phyloP scores from a whole-genome alignment of 1,284 basidiomycete genomes.

The Cutaneotrichosporon sp. region DNA sequence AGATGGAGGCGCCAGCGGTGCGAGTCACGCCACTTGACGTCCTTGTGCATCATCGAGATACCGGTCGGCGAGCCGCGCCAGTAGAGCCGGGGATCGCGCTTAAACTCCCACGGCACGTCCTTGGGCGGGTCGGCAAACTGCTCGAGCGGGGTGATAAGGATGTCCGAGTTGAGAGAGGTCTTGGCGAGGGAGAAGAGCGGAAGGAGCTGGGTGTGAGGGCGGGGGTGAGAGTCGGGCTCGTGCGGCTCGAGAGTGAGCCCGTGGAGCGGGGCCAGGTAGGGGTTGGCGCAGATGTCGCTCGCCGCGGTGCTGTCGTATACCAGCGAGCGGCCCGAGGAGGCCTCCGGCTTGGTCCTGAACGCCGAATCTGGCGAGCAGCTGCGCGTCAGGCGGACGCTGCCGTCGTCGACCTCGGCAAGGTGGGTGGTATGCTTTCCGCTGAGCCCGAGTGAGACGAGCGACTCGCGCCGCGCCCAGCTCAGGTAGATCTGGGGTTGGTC shows the following conservation, averaged over 20 bases:
- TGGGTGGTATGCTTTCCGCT: slow-evolving; percentile 40
- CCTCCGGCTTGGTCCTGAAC: slow-evolving; percentile 30
- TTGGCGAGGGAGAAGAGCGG: slow-evolving; percentile 53
- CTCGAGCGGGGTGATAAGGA: slow-evolving; percentile 57
- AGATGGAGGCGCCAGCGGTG: slow-evolving; percentile 55
- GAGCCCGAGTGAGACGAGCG: slow-evolving; percentile 52
- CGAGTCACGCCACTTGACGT: slow-evolving; percentile 52
- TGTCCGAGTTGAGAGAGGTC: slow-evolving; percentile 55
- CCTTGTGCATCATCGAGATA: slow-evolving; percentile 53
- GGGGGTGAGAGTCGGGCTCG: slow-evolving; percentile 43
- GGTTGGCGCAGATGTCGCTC: slow-evolving; percentile 50
- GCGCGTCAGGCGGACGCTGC: slow-evolving; percentile 37
- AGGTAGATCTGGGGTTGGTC: slow-evolving; percentile 57
- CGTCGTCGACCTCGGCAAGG: slow-evolving; percentile 41
- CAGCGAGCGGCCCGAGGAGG: slow-evolving; percentile 37
- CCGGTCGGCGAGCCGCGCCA: slow-evolving; percentile 57
- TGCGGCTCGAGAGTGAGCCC: slow-evolving; percentile 52
- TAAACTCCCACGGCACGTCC: slow-evolving; percentile 55
- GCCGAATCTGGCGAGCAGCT: slow-evolving; percentile 48
- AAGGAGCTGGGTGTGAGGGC: slow-evolving; percentile 48
- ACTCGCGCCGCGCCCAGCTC: slow-evolving; percentile 50
- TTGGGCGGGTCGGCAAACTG: slow-evolving; percentile 52
- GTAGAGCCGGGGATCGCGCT: slow-evolving; percentile 50
- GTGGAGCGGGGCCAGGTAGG: slow-evolving; percentile 49
- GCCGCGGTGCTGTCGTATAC: slow-evolving; percentile 50